These are phyloP conservation scores for Apiospora hydei DNA, from an alignment of 2,329 filamentous ascomycete species.

Conservation along the genomic window DNA sequence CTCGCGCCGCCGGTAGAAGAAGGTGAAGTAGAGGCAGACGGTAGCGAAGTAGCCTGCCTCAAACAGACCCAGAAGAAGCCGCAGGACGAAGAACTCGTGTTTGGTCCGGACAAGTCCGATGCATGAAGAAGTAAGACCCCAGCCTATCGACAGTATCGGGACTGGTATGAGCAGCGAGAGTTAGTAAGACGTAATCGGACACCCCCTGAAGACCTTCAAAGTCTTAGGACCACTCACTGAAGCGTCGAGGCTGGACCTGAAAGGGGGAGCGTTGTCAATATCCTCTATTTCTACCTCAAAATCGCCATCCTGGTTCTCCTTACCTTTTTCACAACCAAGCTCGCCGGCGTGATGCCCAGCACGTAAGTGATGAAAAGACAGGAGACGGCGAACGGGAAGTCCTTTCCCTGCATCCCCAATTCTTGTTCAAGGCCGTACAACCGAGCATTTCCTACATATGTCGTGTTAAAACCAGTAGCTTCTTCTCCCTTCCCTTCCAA, in stretches of 20 bases:
- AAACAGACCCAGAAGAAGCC: constrained; percentile 1
- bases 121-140: neutral
- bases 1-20: constrained; percentile 19
- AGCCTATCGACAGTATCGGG: neutral
- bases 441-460: neutral
- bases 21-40: constrained; percentile 18
- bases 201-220: neutral
- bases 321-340: constrained; percentile 18
- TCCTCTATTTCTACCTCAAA: neutral
- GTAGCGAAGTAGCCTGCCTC: constrained; percentile 20
- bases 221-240: neutral
- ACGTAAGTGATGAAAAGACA: constrained; percentile 14
- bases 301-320: neutral
- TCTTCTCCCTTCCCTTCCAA: no score
- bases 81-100: neutral
- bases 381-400: constrained; percentile 10
- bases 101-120: neutral
- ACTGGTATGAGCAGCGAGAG: neutral
- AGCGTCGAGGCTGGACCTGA: neutral
- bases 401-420: neutral
- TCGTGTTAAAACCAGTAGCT: neutral
- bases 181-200: neutral
- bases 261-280: neutral
- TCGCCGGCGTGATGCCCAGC: neutral
- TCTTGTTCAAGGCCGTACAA: neutral